phyloP scores from a whole-genome alignment of 2,329 filamentous ascomycete species.

The Hypoxylon sp. region DNA sequence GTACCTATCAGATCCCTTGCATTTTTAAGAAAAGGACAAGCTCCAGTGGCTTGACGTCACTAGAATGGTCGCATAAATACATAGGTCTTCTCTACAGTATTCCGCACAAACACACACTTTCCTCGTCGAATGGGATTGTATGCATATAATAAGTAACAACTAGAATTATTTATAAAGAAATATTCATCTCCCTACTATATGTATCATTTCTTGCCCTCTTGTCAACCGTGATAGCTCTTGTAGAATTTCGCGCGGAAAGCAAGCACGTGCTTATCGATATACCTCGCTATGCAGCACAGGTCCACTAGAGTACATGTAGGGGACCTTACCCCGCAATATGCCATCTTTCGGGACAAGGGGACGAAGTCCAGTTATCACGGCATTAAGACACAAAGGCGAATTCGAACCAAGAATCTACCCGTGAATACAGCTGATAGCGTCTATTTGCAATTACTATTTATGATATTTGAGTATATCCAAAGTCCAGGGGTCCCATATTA shows the following conservation, averaged over 20 bases:
- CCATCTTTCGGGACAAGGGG: slow-evolving; percentile 38
- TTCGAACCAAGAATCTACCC: neutral
- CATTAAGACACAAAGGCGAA: slow-evolving; percentile 25
- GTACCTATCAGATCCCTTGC: slow-evolving; percentile 33
- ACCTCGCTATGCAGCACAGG: slow-evolving; percentile 12
- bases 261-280: slow-evolving; percentile 45
- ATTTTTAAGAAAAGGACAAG: slow-evolving; percentile 33
- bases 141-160: neutral
- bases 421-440: neutral
- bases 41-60: slow-evolving; percentile 37
- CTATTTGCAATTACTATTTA: neutral
- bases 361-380: slow-evolving; percentile 38
- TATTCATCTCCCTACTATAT: neutral
- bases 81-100: neutral
- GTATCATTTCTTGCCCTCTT: neutral
- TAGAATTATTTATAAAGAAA: neutral
- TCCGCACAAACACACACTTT: neutral
- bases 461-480: neutral
- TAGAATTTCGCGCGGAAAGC: slow-evolving; percentile 3
- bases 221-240: neutral
- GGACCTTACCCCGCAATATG: slow-evolving; percentile 46
- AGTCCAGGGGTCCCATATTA: neutral
- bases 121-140: neutral
- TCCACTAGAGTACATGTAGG: slow-evolving; percentile 33
- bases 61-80: neutral